These are phyloP conservation scores for Termitomyces sp. DNA, from an alignment of 768 basidiomycete species.

Conservation along the genomic window DNA sequence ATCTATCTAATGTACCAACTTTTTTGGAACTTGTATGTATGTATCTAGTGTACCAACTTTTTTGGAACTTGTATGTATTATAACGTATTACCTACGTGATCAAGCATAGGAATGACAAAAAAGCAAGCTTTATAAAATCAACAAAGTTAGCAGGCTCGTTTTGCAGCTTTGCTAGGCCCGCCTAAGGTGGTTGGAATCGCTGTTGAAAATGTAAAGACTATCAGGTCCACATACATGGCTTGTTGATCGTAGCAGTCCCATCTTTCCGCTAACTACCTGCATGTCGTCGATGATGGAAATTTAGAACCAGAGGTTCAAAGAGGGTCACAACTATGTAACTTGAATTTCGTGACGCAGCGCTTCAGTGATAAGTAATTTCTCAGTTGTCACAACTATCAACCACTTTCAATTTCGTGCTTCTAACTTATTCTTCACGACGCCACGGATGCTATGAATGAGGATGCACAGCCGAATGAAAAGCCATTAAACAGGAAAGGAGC, in stretches of 20 bases:
- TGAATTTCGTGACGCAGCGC: not conserved
- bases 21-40: not conserved
- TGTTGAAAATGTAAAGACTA: no score
- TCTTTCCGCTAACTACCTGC: no score
- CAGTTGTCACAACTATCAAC: not conserved
- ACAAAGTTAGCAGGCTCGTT: not conserved
- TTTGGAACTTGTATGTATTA: not conserved
- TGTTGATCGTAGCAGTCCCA: no score
- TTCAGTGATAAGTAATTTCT: no score
- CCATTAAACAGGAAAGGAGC: slow-evolving; percentile 11
- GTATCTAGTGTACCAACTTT: not conserved
- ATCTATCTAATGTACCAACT: not conserved
- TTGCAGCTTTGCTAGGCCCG: no score
- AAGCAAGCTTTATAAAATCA: not conserved
- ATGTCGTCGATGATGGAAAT: no score
- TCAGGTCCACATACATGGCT: no score
- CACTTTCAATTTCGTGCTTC: not conserved
- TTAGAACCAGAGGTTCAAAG: no score
- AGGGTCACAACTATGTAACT: not conserved
- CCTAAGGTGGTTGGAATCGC: no score
- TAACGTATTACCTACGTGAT: not conserved
- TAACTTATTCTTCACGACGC: slow-evolving; percentile 8
- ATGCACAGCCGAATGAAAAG: slow-evolving; percentile 18
- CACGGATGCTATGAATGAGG: slow-evolving; percentile 18
- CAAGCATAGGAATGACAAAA: not conserved